Base-by-base conservation (phyloP, 2,329 filamentous ascomycete species). In the Zarea fungicola region DNA sequence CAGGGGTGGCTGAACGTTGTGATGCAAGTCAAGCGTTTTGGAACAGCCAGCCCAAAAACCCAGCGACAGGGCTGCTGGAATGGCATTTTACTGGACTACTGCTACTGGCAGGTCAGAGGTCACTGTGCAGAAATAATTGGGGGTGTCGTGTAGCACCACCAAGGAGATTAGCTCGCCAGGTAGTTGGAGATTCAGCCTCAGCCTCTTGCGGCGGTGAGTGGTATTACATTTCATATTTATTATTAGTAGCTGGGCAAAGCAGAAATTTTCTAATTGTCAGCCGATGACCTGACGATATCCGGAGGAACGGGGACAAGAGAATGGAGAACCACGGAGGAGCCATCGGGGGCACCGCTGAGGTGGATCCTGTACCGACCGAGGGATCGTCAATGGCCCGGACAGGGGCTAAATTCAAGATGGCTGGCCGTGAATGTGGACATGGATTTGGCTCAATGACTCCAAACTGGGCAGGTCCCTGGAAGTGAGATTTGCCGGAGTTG, bases 301-400 rank as follows among this genome's bases (percentile, higher is more conserved):
- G 44, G 35, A 47, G 34, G 35, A n/a, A n/a, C n/a, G 21, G 34
- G 25, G 22, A 39, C 42, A 22, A 46, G 34, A 37, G 34, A 16
- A 45, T 45, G 42, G 42, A 46, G 42, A 37, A 37, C 6, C 22
- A 46, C 43, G 34, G 43, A 46, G 43, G 34, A 37, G 43, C 43
- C 43, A 46, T 46, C 43, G 43, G 43, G 35, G 40, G 43, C 19
- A 36, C 43, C 43, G 29, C 29, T 42, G 23, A 16, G n/a, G 46
- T 48, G 46, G 46, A 42, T 11, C 47, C 31, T 42, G 31, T 31
- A 42, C 47, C 47, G 47, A 49, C 46, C 29, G 47, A 32, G 34
- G 47, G 47, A 49, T 49, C 47, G 47, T 49, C 47, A 39, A 40
- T 42, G 47, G 21, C 39, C 47, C 39, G 47, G 47, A 23, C 35